Evolutionary conservation across 176 grass and related monocot species (phyloP).

Genomic region (Zea mays): Zm-B73-REFERENCE-NAM-5.0 NC_050101.1:131921501-131922000

Average conservation of each 20-base stretch:
- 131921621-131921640: background rate
- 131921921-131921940: background rate
- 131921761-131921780: background rate
- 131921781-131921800: background rate
- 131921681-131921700: background rate
- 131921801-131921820: background rate
- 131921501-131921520: too few relatives aligned
- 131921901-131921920: background rate
- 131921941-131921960: slow-evolving; percentile 6
- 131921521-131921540: too few relatives aligned
- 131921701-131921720: background rate
- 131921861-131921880: background rate
- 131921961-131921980: background rate
- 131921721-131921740: background rate
- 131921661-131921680: background rate
- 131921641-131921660: background rate
- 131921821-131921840: slow-evolving; percentile 11
- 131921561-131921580: too few relatives aligned
- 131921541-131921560: too few relatives aligned
- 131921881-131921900: background rate
- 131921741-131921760: background rate
- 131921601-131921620: background rate
- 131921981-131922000: background rate
- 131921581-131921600: background rate
- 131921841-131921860: background rate